Base-by-base conservation (phyloP, 495 filamentous ascomycete genomes). In the Penicillium riverlandense region DNA sequence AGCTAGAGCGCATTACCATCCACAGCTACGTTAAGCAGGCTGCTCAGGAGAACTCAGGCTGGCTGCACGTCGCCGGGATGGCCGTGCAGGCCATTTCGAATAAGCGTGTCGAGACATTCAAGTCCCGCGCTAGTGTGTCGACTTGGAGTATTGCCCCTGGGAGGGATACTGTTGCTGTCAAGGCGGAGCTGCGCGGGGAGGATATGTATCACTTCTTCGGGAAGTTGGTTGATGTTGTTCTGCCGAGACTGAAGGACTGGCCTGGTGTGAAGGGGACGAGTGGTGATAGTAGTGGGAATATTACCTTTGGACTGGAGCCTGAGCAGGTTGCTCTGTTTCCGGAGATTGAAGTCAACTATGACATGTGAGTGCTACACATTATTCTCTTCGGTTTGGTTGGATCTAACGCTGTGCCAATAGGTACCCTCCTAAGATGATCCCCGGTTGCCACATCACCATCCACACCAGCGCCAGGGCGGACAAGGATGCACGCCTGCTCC, bases 241-340 rank as follows among this genome's bases (percentile, higher is more conserved):
- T 96, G 59, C 92, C 92, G 40, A 82, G 80, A 54, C 90, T 97
- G 54, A 98, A 96, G 74, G 92, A 98, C 45, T 98, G 88, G 80
- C 74, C 75, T 44, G 92, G 92, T 45, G 73, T 96, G 31, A 71
- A 76, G 60, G 91, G 86, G 49, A 75, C 56, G 55, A 72, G 70
- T 45, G 92, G 92, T 49, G 92, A 98, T 63, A 80, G 80, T 53
- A 83, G 79, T 45, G 92, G 92, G 42, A 95, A 98, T 63, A 79
- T 98, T 42, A 74, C 71, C 22, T 95, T 84, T 62, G 90, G 91
- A 46, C 69, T 97, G 48, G 67, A 63, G 6, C 70, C 80, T 30
- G 83, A 88, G 47, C 74, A 77, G 34, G 77, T 96, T 41, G 78
- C 82, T 43, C 56, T 86, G 40, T 97, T 96, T 65, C 94, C 94